Percentiles rank a stretch among this genome's conserved stretches.
phyloP scores from a whole-genome alignment of 306 rosid genomes.

The Gynostemma pentaphyllum region DNA sequence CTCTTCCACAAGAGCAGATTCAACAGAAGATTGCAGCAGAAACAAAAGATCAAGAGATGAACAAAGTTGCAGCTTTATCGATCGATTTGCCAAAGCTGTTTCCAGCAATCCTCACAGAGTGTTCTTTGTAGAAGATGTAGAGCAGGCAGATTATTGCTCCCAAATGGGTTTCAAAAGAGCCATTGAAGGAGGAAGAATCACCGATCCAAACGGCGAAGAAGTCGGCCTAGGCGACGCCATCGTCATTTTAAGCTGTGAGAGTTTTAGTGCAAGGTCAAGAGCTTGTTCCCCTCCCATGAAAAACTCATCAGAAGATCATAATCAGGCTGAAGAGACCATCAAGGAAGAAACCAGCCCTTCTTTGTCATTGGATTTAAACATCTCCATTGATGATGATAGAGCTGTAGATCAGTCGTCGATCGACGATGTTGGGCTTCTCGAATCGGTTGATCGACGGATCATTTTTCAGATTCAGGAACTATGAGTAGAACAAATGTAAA shows the following conservation, averaged over 20 bases:
- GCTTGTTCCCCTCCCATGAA: conserved; percentile 59
- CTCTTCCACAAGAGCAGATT: conserved; percentile 62
- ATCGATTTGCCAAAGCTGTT: conserved; percentile 54
- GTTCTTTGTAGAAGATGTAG: conserved; percentile 72
- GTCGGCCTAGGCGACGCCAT: conserved; percentile 59
- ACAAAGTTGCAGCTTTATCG: conserved; percentile 53
- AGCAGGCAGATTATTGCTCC: conserved; percentile 71
- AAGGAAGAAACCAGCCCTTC: conserved; percentile 33
- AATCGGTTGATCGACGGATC: conserved; percentile 62
- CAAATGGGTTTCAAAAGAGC: conserved; percentile 83
- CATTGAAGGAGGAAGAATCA: conserved; percentile 54
- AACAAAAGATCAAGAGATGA: conserved; percentile 76
- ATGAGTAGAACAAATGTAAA: conserved; percentile 7
- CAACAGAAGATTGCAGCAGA: conserved; percentile 36
- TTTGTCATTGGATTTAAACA: conserved; percentile 77
- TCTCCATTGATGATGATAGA: conserved; percentile 45
- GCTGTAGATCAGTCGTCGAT: conserved; percentile 29
- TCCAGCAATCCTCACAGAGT: conserved; percentile 65
- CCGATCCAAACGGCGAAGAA: conserved; percentile 49
- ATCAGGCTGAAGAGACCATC: conserved; percentile 2
- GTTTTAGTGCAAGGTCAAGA: conserved; percentile 72
- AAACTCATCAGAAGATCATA: conserved; percentile 24
- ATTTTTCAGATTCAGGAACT: conserved; percentile 67
- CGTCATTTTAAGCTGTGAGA: conserved; percentile 65
- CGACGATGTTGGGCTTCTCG: conserved; percentile 73